Base-by-base conservation (phyloP, 1,284 basidiomycete species). In the Somion occarium region DNA sequence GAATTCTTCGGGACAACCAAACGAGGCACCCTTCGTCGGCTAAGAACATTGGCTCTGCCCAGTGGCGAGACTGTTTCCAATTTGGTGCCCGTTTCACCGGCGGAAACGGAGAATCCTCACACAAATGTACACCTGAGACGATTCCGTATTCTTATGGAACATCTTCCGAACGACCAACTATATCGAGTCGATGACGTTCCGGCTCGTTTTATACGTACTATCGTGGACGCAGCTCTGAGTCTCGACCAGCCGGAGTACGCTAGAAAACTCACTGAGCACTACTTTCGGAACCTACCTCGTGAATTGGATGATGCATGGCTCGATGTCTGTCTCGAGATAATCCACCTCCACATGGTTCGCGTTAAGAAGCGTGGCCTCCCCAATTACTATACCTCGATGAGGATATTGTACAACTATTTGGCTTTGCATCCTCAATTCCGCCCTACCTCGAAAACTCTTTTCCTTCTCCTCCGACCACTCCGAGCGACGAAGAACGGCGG, bases 391-490 rank as follows among this genome's bases (percentile, higher is more conserved):
- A 60, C 47, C 59, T 73, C 51, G 64, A 71, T 59, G 65, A 68
- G 39, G 63, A 80, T 53, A 25, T 47, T 66, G 26, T 59, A 69
- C 51, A 67, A 67, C 20, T 68, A 86, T 38, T 57, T 84, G 41
- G 59, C 59, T 20, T 53, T 73, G 46, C 78, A 83, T 59, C 69
- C 73, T 11, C 65, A 65, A 49, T 61, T 89, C 34, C 68, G 60
- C 26, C 86, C 87, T 19, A 79, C 74, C 30, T 66, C 83, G n/a
- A 72, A 69, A n/a, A 88, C 87, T 1, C 62, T 89, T 20, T 78
- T 74, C 58, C 66, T 83, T 27, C 69, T 88, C 41, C 71, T 90
- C 34, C 66, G 73, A 34, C 71, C 74, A 48, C 68, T 90, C 46
- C 66, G 65, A 46, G 58, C 63, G 44, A 73, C 72, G 22, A 73